phyloP scores from a whole-genome alignment of 2,329 filamentous ascomycete genomes.

The Verticillium longisporum region DNA sequence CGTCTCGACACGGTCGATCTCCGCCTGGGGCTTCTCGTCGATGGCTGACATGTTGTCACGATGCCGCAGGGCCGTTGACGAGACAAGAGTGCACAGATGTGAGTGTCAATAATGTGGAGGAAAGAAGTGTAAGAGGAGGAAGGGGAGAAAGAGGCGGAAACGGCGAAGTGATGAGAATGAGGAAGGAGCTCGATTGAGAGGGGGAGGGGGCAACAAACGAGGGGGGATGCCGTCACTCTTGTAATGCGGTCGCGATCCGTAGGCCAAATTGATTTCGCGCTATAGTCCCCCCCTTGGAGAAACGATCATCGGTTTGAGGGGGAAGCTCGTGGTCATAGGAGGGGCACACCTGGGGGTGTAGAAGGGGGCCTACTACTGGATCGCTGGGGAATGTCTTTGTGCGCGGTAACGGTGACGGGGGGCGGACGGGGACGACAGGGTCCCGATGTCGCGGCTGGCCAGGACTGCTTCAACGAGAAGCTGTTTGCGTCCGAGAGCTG shows the following conservation, averaged over 20 bases:
- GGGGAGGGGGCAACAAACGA: background rate
- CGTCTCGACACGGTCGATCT: conserved; percentile 6
- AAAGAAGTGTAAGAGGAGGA: background rate
- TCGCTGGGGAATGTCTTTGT: background rate
- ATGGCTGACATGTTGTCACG: conserved; percentile 6
- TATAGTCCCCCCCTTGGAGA: background rate
- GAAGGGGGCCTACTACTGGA: background rate
- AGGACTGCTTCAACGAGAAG: background rate
- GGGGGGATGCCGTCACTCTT: background rate
- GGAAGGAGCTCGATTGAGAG: background rate
- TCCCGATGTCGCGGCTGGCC: background rate
- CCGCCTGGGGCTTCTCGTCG: conserved; percentile 7
- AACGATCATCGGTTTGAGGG: background rate
- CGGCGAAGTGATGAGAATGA: background rate
- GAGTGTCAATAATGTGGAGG: no score
- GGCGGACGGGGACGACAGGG: background rate
- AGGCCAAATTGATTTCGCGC: background rate
- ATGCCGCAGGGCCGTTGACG: background rate
- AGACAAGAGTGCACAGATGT: no score
- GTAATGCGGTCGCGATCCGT: background rate
- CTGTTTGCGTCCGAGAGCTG: background rate
- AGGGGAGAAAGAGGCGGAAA: background rate
- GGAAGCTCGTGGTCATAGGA: background rate
- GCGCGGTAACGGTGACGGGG: background rate
- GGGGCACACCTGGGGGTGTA: background rate